Evolutionary conservation across 1,284 basidiomycete genomes (phyloP).

Genomic region (Ustilago tritici): DNA sequence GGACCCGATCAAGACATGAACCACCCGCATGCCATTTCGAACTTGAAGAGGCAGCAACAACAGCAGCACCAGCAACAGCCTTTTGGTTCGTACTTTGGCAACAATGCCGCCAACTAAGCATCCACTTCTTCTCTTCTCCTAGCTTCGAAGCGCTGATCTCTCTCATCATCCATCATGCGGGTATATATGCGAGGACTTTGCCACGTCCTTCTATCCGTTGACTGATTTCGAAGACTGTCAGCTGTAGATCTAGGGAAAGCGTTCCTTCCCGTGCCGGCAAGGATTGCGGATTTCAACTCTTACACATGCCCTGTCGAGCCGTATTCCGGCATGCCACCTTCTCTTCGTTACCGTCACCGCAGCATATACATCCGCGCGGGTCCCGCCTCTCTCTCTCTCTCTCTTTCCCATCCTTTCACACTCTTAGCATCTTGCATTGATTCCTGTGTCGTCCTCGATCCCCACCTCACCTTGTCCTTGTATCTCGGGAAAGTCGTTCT

Average conservation of each 20-base stretch:
- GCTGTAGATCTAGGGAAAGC: neutral
- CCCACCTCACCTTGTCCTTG: slow-evolving; percentile 6
- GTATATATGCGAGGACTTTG: neutral
- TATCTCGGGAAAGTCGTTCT: slow-evolving; percentile 5
- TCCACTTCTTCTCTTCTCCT: neutral
- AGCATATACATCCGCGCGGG: slow-evolving; percentile 5
- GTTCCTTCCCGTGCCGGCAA: neutral
- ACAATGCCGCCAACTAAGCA: slow-evolving; percentile 17
- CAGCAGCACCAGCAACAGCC: slow-evolving; percentile 19
- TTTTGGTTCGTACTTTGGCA: slow-evolving; percentile 29
- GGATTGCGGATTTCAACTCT: neutral
- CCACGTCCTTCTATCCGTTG: neutral
- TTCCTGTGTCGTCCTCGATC: neutral
- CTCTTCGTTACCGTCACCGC: neutral
- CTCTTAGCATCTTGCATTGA: slow-evolving; percentile 9
- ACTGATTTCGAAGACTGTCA: neutral
- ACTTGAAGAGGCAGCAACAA: slow-evolving; percentile 9
- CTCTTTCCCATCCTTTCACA: neutral
- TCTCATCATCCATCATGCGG: neutral
- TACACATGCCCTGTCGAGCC: neutral
- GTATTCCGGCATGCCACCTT: neutral
- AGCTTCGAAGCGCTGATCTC: neutral
- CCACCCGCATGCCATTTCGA: slow-evolving; percentile 4
- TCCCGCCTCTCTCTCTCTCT: neutral
- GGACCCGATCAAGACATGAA: slow-evolving; percentile 14